These are phyloP conservation scores for Colletotrichum tanaceti DNA, from an alignment of 2,329 filamentous ascomycete genomes.

Conservation along the genomic window DNA sequence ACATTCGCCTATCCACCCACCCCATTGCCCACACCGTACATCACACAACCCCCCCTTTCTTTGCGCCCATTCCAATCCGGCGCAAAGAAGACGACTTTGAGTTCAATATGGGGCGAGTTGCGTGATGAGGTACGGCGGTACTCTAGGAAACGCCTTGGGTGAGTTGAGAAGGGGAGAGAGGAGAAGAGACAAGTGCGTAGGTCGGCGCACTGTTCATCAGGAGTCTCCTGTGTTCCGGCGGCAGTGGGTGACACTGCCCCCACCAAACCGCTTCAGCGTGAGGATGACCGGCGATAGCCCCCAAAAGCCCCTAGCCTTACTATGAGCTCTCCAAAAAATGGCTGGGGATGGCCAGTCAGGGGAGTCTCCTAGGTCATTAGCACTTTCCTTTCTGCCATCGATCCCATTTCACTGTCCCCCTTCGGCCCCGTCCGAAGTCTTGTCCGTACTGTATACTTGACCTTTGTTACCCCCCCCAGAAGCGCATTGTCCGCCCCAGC, in stretches of 20 bases:
- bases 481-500: conserved; percentile 37
- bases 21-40: conserved; percentile 15
- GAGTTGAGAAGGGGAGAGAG: background rate
- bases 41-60: background rate
- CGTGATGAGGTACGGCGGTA: background rate
- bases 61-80: background rate
- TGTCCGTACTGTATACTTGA: conserved; percentile 14
- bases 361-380: background rate
- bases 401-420: conserved; percentile 1
- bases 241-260: conserved; percentile 24
- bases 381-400: background rate
- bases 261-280: conserved; percentile 34
- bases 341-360: conserved; percentile 12
- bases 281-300: conserved; percentile 37
- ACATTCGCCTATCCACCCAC: conserved; percentile 13
- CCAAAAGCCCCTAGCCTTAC: conserved; percentile 33
- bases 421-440: background rate
- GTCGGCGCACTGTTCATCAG: conserved; percentile 23
- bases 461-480: conserved; percentile 11
- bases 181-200: background rate
- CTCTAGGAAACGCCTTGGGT: background rate
- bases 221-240: conserved; percentile 20
- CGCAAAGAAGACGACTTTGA: background rate
- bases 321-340: background rate
- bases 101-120: background rate